Conservation (phyloP, 2,329 filamentous ascomycete genomes). For the Paracamarosporium sp. region DNA sequence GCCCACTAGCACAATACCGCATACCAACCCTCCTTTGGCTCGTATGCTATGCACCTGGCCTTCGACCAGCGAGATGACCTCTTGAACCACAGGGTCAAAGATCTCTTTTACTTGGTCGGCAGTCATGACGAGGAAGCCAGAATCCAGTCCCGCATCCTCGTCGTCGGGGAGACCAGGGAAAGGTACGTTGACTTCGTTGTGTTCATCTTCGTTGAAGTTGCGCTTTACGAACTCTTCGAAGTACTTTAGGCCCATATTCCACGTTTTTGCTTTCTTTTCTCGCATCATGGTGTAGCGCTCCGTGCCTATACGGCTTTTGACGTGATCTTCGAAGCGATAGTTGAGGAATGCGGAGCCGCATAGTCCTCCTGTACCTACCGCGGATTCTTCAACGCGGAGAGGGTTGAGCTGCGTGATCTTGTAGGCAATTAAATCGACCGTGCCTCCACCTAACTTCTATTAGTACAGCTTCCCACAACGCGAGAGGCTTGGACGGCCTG, state of each 20-base stretch:
- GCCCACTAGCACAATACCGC: slow-evolving; percentile 80
- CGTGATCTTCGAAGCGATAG: slow-evolving; percentile 80
- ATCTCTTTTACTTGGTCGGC: slow-evolving; percentile 74
- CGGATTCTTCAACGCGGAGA: slow-evolving; percentile 77
- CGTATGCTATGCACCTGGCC: slow-evolving; percentile 53
- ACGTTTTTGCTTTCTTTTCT: slow-evolving; percentile 77
- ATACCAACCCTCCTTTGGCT: slow-evolving; percentile 48
- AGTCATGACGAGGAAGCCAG: slow-evolving; percentile 76
- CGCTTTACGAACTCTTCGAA: slow-evolving; percentile 87
- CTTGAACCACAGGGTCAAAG: slow-evolving; percentile 75
- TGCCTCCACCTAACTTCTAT: slow-evolving; percentile 55
- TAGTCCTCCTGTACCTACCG: slow-evolving; percentile 77
- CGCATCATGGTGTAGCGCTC: slow-evolving; percentile 77
- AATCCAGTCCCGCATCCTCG: slow-evolving; percentile 75
- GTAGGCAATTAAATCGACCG: slow-evolving; percentile 81
- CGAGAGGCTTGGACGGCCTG: too few species aligned
- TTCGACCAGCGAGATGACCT: slow-evolving; percentile 51
- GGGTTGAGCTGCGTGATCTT: slow-evolving; percentile 77
- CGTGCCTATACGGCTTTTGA: slow-evolving; percentile 70
- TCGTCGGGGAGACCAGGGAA: slow-evolving; percentile 80
- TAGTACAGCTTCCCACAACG: slow-evolving; percentile 6
- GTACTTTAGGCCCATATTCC: slow-evolving; percentile 74
- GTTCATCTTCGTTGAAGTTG: slow-evolving; percentile 81
- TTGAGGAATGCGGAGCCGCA: slow-evolving; percentile 83
- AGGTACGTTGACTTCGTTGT: slow-evolving; percentile 78